phyloP scores from a whole-genome alignment of 495 filamentous ascomycete species.

The Hypoxylon intermedium region DNA sequence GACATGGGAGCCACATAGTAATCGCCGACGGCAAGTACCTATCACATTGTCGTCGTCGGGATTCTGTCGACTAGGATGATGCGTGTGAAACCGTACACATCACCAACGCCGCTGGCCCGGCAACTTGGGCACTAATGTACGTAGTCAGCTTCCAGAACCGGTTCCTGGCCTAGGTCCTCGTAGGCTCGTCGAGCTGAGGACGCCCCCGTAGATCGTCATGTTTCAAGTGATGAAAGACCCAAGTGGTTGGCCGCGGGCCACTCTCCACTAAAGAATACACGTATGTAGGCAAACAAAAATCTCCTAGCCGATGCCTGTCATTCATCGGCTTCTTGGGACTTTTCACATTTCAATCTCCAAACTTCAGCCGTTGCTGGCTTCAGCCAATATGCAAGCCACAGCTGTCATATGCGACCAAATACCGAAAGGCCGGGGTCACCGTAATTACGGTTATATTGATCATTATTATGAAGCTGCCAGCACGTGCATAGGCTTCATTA shows the following conservation, averaged over 20 bases:
- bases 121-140: conserved; percentile 24
- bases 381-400: conserved; percentile 35
- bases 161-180: not conserved
- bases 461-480: not conserved
- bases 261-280: not conserved
- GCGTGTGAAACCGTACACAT: conserved; percentile 11
- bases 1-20: conserved; percentile 2
- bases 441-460: conserved; percentile 22
- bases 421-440: conserved; percentile 21
- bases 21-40: conserved; percentile 16
- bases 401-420: conserved; percentile 10
- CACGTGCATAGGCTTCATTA: conserved; percentile 7
- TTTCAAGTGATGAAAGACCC: conserved; percentile 16
- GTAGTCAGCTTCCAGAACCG: conserved; percentile 18
- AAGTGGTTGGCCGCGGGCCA: not conserved
- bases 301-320: conserved; percentile 3
- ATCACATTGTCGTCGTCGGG: conserved; percentile 12
- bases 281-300: not conserved
- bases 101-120: conserved; percentile 28
- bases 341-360: conserved; percentile 2
- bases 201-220: conserved; percentile 30
- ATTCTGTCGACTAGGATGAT: conserved; percentile 15
- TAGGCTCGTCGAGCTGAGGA: conserved; percentile 15
- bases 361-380: conserved; percentile 14
- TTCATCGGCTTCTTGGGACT: not conserved